These are phyloP conservation scores for Claviceps africana DNA, from an alignment of 2,329 filamentous ascomycete genomes.

Conservation along the genomic window DNA sequence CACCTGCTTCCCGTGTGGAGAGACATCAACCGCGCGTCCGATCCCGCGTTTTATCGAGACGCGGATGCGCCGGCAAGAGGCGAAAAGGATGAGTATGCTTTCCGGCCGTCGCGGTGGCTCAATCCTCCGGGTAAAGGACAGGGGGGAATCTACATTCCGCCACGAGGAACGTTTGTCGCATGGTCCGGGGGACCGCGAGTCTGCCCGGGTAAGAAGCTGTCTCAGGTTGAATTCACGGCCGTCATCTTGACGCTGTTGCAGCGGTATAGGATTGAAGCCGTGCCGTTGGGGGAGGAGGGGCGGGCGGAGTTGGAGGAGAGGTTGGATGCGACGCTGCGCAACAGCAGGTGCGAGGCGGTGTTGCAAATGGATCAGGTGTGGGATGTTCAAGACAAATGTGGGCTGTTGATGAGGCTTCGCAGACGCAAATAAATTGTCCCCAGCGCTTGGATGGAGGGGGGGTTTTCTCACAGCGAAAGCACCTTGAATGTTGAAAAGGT, in stretches of 20 bases:
- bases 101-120: slow-evolving; percentile 27
- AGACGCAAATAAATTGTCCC: background rate
- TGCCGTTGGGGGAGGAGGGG: background rate
- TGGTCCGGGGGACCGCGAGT: slow-evolving; percentile 35
- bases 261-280: background rate
- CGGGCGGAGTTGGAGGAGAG: background rate
- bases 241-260: slow-evolving; percentile 24
- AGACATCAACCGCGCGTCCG: slow-evolving; percentile 1
- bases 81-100: slow-evolving; percentile 9
- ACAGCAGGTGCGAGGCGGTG: slow-evolving; percentile 1
- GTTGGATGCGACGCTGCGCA: slow-evolving; percentile 1
- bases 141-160: background rate
- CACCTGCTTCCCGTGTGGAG: slow-evolving; percentile 2
- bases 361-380: slow-evolving; percentile 2
- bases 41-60: slow-evolving; percentile 1
- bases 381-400: background rate
- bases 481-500: too few relatives aligned
- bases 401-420: background rate
- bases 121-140: background rate
- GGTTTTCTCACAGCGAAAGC: too few relatives aligned
- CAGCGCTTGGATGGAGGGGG: too few relatives aligned
- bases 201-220: slow-evolving; percentile 40
- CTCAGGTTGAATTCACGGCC: slow-evolving; percentile 39
- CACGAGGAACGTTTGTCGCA: slow-evolving; percentile 26
- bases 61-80: background rate